These are phyloP conservation scores for Pleurotus salmoneostramineus DNA, from an alignment of 768 basidiomycete species.

Conservation along the genomic window DNA sequence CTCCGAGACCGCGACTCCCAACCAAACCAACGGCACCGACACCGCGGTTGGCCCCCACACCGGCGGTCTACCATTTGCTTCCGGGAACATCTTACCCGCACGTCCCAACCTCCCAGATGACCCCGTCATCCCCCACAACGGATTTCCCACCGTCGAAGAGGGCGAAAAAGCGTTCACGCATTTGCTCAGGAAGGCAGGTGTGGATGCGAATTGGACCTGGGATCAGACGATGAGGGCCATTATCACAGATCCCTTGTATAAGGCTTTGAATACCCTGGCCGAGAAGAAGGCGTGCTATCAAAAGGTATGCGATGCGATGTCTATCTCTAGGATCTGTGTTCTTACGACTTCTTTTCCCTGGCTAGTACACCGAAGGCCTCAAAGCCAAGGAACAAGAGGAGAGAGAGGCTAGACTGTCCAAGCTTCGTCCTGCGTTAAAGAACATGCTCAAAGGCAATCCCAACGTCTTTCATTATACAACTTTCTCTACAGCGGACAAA, in stretches of 20 bases:
- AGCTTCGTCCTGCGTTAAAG: conserved; percentile 81
- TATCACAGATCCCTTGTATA: conserved; percentile 97
- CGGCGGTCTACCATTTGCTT: conserved; percentile 54
- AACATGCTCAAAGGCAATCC: conserved; percentile 86
- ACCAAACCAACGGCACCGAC: conserved; percentile 45
- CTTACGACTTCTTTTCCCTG: conserved; percentile 6
- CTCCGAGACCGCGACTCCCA: conserved; percentile 44
- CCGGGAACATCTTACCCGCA: conserved; percentile 60
- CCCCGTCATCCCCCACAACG: conserved; percentile 86
- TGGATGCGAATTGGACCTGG: conserved; percentile 95
- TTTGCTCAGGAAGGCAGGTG: conserved; percentile 83
- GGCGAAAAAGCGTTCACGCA: conserved; percentile 94
- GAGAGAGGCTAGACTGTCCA: conserved; percentile 75
- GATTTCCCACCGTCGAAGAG: conserved; percentile 81
- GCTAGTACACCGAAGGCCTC: conserved; percentile 72
- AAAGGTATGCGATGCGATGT: conserved; percentile 53
- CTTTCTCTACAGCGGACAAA: conserved; percentile 84
- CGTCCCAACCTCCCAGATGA: conserved; percentile 83
- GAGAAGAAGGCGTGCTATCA: conserved; percentile 95
- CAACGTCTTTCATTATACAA: conserved; percentile 88
- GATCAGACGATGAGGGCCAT: conserved; percentile 97
- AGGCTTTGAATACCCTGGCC: conserved; percentile 86
- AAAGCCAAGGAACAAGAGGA: conserved; percentile 85
- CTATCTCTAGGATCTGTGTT: too few relatives aligned
- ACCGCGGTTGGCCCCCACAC: conserved; percentile 50